A percentile compares a stretch with the other conserved stretches of the same genome.
These are phyloP conservation scores for Endocalyx cinctus DNA, from an alignment of 2,329 filamentous ascomycete genomes.

Conservation along the genomic window DNA sequence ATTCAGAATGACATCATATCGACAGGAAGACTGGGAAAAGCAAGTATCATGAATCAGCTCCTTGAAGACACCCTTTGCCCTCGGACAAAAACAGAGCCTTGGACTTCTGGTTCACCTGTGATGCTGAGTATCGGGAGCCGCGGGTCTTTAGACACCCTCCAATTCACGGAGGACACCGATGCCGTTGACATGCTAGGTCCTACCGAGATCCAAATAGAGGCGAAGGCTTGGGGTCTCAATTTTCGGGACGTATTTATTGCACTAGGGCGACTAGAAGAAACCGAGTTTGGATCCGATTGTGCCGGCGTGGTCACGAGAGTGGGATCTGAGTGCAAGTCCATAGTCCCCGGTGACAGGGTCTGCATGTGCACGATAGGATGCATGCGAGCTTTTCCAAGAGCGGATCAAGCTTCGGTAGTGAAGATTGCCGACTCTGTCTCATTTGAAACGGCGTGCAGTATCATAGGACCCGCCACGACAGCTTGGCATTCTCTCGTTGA, in stretches of 20 bases:
- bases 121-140: constrained; percentile 3
- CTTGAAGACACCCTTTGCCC: neutral
- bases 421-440: neutral
- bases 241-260: constrained; percentile 9
- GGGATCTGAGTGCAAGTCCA: neutral
- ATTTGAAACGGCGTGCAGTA: neutral
- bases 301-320: constrained; percentile 4
- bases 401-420: neutral
- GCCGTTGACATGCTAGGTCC: constrained; percentile 2
- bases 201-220: constrained; percentile 15
- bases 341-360: constrained; percentile 2
- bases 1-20: constrained; percentile 1
- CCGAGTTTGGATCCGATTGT: constrained; percentile 6
- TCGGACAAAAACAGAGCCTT: neutral
- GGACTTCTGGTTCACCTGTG: constrained; percentile 5
- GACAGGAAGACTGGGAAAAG: constrained; percentile 4
- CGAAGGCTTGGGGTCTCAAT: constrained; percentile 4
- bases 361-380: neutral
- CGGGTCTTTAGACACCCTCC: constrained; percentile 13
- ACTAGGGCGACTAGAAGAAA: constrained; percentile 1
- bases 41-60: neutral
- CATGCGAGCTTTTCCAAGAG: constrained; percentile 1
- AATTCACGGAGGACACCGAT: constrained; percentile 9
- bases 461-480: neutral
- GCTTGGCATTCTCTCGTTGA: constrained; percentile 3